Conservation (phyloP, 1,284 basidiomycete genomes). For the Acaromyces ingoldii region DNA sequence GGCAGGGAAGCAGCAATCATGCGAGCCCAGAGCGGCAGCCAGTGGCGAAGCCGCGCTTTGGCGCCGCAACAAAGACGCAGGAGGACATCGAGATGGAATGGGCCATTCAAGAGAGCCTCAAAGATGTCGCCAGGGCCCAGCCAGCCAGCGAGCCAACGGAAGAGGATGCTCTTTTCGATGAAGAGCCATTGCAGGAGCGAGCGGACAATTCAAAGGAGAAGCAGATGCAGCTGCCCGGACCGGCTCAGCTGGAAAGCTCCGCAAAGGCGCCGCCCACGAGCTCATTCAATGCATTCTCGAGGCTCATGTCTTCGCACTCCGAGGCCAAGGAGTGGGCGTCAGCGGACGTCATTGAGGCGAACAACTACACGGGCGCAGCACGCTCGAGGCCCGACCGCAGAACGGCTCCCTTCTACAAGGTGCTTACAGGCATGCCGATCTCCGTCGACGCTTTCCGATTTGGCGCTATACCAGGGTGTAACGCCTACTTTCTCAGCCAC, state of each 20-base stretch:
- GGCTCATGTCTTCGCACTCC: slow-evolving; percentile 37
- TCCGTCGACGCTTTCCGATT: slow-evolving; percentile 93
- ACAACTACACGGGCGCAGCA: slow-evolving; percentile 20
- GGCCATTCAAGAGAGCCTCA: slow-evolving; percentile 14
- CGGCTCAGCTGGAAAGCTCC: no score
- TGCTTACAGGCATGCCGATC: slow-evolving; percentile 92
- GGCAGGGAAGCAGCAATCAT: not conserved
- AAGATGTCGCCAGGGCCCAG: no score
- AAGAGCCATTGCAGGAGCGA: no score
- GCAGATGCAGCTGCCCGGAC: not conserved
- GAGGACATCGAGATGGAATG: slow-evolving; percentile 15
- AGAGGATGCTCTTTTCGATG: no score
- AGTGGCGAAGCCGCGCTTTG: no score
- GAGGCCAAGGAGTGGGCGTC: slow-evolving; percentile 38
- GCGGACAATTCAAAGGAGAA: not conserved
- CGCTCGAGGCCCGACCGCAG: slow-evolving; percentile 20
- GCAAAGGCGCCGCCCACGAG: not conserved
- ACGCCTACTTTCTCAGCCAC: slow-evolving; percentile 73
- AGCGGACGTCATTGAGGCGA: slow-evolving; percentile 32
- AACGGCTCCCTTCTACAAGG: slow-evolving; percentile 50
- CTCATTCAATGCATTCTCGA: slow-evolving; percentile 20
- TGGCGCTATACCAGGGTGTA: slow-evolving; percentile 78
- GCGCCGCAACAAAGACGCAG: not conserved
- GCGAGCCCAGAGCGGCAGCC: no score
- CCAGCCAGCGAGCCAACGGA: no score